Evolutionary conservation across 345 rosid genomes (phyloP), one percentile per base, ranked within the genome.

Genomic region (Luvunga scandens): DNA sequence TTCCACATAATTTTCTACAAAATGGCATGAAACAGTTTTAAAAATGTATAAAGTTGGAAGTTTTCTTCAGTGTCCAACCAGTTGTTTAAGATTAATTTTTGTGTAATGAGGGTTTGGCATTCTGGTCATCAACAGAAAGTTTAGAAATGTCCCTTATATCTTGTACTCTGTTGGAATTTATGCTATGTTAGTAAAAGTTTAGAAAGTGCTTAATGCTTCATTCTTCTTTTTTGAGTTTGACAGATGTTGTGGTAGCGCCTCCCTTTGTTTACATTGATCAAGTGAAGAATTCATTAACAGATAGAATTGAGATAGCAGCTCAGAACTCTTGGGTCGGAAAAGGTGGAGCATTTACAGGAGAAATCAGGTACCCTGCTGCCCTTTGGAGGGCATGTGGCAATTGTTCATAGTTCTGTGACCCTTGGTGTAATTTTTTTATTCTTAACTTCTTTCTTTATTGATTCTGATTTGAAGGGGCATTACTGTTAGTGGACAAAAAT

Each of bases 331-430:
- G 99, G 99, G 85, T 94, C 33, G 84, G 95, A 5, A 96, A 96
- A 86, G 99, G 99, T 56, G 99, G 99, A 62, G 99, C 99, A 75
- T 96, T 96, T 85, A 96, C 99, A 0, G 99, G 99, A 80, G 99
- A 96, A 90, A 96, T 96, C 89, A 96, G 99, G 98, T 96, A 63
- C 68, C 27, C 27, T 75, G 14, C 80, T 9, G 21, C 60, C 25
- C 66, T 53, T 56, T 55, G 39, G 36, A 36, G 24, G 18, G 28
- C 34, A 25, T 56, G 62, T 28, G 39, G 5, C 13, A 14, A 9
- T 10, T 55, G 28, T 75, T 31, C n/a, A 13, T 75, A 25, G 63
- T 14, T 72, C 31, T 56, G 13, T 57, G 24, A 50, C 31, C 74
- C 42, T 30, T 21, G 9, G 13, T 30, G 27, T 6, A 30, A 30